Base-by-base conservation (phyloP, 768 basidiomycete genomes). In the Hypsizygus marmoreus region DNA sequence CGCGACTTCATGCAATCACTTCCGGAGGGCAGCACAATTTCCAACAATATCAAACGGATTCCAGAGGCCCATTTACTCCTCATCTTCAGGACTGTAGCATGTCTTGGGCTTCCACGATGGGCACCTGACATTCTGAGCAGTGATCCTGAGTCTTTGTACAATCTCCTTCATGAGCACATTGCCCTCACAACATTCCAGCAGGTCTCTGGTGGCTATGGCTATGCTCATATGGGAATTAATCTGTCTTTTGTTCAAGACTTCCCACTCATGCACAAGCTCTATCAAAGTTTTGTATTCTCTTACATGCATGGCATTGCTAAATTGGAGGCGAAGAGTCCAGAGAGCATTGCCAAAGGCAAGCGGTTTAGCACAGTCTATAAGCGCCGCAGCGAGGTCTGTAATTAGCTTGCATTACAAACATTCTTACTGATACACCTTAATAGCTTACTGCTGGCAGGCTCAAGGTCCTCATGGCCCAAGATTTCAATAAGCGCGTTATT, bases 231-330 rank as follows among this genome's bases (percentile, higher is more conserved):
- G 13, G 45, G 49, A 19, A 36, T 31, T 9, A 43, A 45, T 33
- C 16, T 47, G 6, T 29, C 40, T 7, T 30, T 35, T 13, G 13
- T 49, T 17, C 19, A 22, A 1, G 36, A 57, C 12, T 51, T 43
- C 30, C 13, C 36, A 6, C 40, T 54, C 26, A 45, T 57, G 49
- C 40, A 38, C 14, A 49, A 51, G 34, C 23, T 54, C 16, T 57
- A 57, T 26, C 39, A 36, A n/a, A 57, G 36, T 32, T 57, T 50
- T 43, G 46, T 57, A 2, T 57, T 45, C 34, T 50, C 49, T 9
- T 46, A 54, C 20, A 50, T 57, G 43, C 43, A 47, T 25, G 28
- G 26, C 2, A 34, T 50, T 19, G 49, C 46, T 0, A 53, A 49
- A 38, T 24, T 12, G 3, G 55, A 57, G 17, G 43, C 24, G 6